Evolutionary conservation across 257 asterid genomes (phyloP).

Genomic region (Scutellaria minor): DNA sequence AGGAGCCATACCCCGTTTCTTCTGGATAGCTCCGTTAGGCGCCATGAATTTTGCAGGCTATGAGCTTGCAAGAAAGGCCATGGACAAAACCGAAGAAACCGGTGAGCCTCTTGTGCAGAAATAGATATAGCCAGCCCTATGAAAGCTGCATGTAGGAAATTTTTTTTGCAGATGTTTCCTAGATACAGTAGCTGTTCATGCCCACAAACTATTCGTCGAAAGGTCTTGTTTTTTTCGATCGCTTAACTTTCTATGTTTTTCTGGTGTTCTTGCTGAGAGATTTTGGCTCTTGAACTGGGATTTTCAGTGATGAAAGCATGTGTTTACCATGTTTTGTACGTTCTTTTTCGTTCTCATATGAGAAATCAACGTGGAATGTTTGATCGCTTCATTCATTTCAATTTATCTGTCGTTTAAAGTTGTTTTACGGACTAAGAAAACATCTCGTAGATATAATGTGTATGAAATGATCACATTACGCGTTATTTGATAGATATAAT

Average conservation of each 20-base stretch:
- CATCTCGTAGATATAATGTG: no score
- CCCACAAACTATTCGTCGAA: slow-evolving; percentile 38
- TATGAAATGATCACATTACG: no score
- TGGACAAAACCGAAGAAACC: slow-evolving; percentile 65
- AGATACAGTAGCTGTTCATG: slow-evolving; percentile 35
- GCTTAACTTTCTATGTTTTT: background rate
- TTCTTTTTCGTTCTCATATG: no score
- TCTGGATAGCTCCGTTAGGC: slow-evolving; percentile 97
- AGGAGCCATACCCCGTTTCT: slow-evolving; percentile 92
- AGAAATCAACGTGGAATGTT: no score
- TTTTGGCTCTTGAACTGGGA: slow-evolving; percentile 20
- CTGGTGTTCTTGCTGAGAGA: slow-evolving; percentile 22
- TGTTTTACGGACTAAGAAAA: no score
- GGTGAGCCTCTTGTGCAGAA: slow-evolving; percentile 50
- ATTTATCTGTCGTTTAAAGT: no score
- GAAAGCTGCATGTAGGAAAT: slow-evolving; percentile 31
- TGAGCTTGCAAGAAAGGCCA: slow-evolving; percentile 87
- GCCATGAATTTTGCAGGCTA: slow-evolving; percentile 98
- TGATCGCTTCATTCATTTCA: no score
- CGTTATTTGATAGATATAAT: no score
- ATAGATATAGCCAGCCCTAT: slow-evolving; percentile 35
- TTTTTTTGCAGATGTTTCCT: slow-evolving; percentile 25
- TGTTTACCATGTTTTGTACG: background rate
- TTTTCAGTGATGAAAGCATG: slow-evolving; percentile 1
- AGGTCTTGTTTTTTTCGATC: background rate